These are phyloP conservation scores for Metarhizium rileyi DNA, from an alignment of 2,329 filamentous ascomycete genomes.

Conservation along the genomic window DNA sequence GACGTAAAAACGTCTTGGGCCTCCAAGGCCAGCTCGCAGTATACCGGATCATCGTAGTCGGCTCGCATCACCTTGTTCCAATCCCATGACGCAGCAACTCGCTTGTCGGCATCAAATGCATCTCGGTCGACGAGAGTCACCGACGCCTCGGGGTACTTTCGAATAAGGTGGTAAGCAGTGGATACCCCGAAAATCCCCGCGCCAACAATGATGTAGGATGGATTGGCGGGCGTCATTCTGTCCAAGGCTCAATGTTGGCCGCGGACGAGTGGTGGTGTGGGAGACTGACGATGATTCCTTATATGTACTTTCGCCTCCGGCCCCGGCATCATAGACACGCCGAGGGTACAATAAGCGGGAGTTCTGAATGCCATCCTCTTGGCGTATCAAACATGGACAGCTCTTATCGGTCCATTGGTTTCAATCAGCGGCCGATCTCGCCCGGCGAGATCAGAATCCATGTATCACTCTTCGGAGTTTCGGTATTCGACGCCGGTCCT, in stretches of 20 bases:
- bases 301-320: neutral
- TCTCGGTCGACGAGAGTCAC: conserved; percentile 51
- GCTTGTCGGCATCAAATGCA: conserved; percentile 34
- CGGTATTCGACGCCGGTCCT: neutral
- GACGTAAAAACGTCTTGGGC: conserved; percentile 51
- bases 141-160: conserved; percentile 35
- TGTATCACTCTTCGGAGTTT: neutral
- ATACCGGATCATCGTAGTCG: conserved; percentile 56
- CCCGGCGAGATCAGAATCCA: neutral
- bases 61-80: conserved; percentile 65
- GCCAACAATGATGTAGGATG: conserved; percentile 49
- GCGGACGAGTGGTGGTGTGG: neutral
- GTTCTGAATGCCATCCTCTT: neutral
- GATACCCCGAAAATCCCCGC: conserved; percentile 57
- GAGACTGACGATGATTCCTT: neutral
- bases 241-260: neutral
- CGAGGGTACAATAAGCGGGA: neutral
- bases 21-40: conserved; percentile 55
- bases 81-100: conserved; percentile 57
- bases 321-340: neutral
- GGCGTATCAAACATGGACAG: neutral
- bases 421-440: neutral
- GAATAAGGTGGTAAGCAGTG: conserved; percentile 53
- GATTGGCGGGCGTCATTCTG: conserved; percentile 13
- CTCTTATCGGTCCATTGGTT: neutral